Percentiles rank a stretch among this genome's conserved stretches.
These are phyloP conservation scores for Nosema granulosis DNA, from an alignment of 371 early-diverging fungal species.

Conservation along the genomic window DNA sequence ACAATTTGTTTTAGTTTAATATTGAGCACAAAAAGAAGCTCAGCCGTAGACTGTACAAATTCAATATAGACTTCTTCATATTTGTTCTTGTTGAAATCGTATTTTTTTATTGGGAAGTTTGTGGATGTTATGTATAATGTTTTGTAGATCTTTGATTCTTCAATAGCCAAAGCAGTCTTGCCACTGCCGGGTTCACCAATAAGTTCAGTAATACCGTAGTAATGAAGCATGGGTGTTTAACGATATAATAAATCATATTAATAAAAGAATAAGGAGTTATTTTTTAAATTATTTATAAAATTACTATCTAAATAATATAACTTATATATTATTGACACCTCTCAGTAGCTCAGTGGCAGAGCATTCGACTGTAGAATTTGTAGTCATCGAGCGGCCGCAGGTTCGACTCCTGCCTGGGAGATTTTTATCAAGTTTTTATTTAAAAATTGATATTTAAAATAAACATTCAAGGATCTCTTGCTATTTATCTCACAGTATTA, in stretches of 20 bases:
- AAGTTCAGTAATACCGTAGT: conserved; percentile 54
- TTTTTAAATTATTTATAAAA: no score
- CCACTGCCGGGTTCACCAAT: conserved; percentile 48
- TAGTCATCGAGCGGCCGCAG: conserved; percentile 65
- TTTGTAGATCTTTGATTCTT: conserved; percentile 16
- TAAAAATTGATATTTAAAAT: no score
- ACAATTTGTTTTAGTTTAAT: background rate
- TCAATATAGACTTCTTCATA: background rate
- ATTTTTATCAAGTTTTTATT: no score
- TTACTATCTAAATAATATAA: no score
- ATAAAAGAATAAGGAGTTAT: no score
- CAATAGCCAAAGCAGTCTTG: conserved; percentile 47
- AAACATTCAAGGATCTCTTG: no score
- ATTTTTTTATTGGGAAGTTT: conserved; percentile 23
- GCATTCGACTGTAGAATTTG: conserved; percentile 67
- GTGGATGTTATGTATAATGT: conserved; percentile 53
- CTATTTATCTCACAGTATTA: no score
- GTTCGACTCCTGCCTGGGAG: conserved; percentile 68
- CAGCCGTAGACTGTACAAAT: conserved; percentile 1
- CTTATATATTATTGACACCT: no score
- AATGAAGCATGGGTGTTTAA: conserved; percentile 30
- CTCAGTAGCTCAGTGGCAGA: conserved; percentile 67
- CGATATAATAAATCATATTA: no score
- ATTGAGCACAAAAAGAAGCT: background rate
- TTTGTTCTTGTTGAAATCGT: background rate